Evolutionary conservation across 2,329 filamentous ascomycete species (phyloP).

Genomic region (Dactylellina cionopaga): DNA sequence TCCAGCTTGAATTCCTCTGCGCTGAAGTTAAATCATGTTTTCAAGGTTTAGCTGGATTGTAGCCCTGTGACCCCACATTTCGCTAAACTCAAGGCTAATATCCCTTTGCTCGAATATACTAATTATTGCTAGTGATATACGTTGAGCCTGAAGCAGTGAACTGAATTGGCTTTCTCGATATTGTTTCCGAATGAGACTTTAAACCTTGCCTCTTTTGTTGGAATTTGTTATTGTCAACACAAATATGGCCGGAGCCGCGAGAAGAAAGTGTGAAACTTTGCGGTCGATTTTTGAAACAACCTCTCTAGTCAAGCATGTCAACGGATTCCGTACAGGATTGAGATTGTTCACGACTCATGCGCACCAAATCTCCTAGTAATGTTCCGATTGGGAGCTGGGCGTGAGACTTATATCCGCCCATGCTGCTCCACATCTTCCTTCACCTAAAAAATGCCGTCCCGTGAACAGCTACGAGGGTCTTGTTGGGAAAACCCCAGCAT

Average conservation of each 20-base stretch:
- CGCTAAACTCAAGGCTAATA: not conserved
- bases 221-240: constrained; percentile 31
- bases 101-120: too few species aligned
- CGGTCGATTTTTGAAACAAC: constrained; percentile 38
- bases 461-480: not conserved
- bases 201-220: constrained; percentile 24
- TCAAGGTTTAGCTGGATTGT: too few species aligned
- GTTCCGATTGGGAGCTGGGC: constrained; percentile 1
- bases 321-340: not conserved
- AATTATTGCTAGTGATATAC: too few species aligned
- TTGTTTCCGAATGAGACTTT: not conserved
- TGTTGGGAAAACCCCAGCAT: constrained; percentile 34
- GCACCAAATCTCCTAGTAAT: constrained; percentile 1
- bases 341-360: constrained; percentile 1
- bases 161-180: constrained; percentile 11
- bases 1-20: too few species aligned
- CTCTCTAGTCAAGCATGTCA: not conserved
- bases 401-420: constrained; percentile 14
- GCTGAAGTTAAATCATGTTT: too few species aligned
- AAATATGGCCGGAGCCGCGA: constrained; percentile 6
- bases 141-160: too few species aligned
- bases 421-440: constrained; percentile 28
- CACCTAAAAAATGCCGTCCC: not conserved
- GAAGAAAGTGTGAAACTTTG: constrained; percentile 39
- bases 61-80: not conserved